Conservation (phyloP, 2,329 filamentous ascomycete genomes). For the Aspergillus sp. region DNA sequence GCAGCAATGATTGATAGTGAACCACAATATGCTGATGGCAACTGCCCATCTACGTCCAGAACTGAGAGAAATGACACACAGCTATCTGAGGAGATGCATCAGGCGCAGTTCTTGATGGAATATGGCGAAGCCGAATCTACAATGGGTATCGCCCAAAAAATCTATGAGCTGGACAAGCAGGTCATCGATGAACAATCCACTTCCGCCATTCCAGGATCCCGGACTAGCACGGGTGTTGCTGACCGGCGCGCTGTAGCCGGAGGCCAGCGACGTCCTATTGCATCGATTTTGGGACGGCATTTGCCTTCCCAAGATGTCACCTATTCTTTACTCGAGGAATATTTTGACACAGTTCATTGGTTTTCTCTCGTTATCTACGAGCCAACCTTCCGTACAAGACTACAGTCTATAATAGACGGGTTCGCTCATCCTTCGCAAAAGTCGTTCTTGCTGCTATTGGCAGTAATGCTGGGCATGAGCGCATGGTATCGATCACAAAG, state of each 20-base stretch:
- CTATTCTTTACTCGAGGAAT: constrained; percentile 41
- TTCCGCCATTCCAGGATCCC: constrained; percentile 37
- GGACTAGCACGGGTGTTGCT: constrained; percentile 7
- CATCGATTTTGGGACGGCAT: constrained; percentile 28
- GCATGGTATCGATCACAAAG: constrained; percentile 41
- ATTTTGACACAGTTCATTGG: constrained; percentile 48
- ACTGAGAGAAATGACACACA: neutral
- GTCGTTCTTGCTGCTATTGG: constrained; percentile 41
- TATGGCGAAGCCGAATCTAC: constrained; percentile 38
- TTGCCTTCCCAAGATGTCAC: constrained; percentile 34
- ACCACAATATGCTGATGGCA: no score
- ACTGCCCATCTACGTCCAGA: neutral
- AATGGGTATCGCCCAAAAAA: constrained; percentile 37
- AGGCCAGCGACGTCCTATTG: constrained; percentile 25
- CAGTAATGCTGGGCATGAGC: constrained; percentile 41
- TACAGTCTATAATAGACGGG: constrained; percentile 37
- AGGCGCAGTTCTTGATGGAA: constrained; percentile 14
- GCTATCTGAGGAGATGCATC: neutral
- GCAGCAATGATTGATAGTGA: no score
- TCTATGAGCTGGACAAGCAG: constrained; percentile 31
- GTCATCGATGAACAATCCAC: constrained; percentile 33
- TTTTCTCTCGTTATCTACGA: constrained; percentile 49
- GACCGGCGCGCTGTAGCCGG: neutral
- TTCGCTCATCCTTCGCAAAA: constrained; percentile 36
- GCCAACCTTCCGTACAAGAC: constrained; percentile 40